Percentiles rank a stretch among this genome's conserved stretches.
These are phyloP conservation scores for Neoboletus magnificus DNA, from an alignment of 768 basidiomycete species.

Conservation along the genomic window DNA sequence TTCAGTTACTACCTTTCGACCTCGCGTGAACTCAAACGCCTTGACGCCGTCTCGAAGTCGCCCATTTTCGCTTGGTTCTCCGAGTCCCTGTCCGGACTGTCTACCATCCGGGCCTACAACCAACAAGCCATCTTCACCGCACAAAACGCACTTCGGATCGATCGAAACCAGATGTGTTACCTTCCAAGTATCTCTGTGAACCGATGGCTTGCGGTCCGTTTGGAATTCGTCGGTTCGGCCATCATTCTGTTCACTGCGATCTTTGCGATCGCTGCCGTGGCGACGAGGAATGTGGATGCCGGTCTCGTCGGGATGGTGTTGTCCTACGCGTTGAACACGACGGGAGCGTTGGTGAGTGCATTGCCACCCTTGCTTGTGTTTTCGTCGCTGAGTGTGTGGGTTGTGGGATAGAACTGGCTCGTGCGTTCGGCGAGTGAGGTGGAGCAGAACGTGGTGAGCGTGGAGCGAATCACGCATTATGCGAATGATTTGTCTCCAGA, in stretches of 20 bases:
- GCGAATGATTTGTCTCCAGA: constrained; percentile 63
- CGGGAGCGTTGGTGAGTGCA: constrained; percentile 66
- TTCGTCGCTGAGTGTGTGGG: not conserved
- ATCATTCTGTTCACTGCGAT: constrained; percentile 73
- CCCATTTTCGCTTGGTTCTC: constrained; percentile 92
- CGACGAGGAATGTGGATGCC: constrained; percentile 77
- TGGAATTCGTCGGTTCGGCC: constrained; percentile 80
- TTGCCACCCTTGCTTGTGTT: not conserved
- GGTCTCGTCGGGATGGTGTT: constrained; percentile 85
- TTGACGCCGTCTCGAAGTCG: constrained; percentile 84
- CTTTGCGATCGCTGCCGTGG: constrained; percentile 66
- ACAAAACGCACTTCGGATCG: constrained; percentile 70
- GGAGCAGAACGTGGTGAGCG: constrained; percentile 87
- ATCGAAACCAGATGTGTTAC: constrained; percentile 82
- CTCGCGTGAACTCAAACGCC: constrained; percentile 81
- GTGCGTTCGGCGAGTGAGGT: constrained; percentile 83
- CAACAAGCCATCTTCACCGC: constrained; percentile 67
- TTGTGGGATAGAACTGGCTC: constrained; percentile 62
- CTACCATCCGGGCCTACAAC: constrained; percentile 79
- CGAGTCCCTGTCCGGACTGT: constrained; percentile 69
- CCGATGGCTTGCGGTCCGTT: constrained; percentile 79
- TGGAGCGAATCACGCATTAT: constrained; percentile 85
- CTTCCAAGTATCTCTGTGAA: constrained; percentile 71
- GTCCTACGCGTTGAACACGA: constrained; percentile 81
- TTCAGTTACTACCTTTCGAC: constrained; percentile 82